phyloP scores from a whole-genome alignment of 257 asterid species.

The Paulownia fortunei region DNA sequence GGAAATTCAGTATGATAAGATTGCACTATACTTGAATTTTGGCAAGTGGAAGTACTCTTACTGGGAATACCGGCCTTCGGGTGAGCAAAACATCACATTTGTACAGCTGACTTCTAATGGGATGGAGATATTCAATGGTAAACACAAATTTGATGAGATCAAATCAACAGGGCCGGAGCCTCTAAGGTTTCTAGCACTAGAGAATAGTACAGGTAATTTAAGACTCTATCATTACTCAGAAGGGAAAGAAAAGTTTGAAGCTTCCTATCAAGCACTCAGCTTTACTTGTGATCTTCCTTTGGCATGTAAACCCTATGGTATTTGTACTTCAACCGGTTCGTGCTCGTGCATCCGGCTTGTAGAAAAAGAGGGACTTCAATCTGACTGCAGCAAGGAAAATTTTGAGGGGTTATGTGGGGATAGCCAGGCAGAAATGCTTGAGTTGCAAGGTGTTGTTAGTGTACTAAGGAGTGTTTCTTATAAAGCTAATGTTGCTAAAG shows the following conservation, averaged over 20 bases:
- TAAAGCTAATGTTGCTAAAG: conserved; percentile 44
- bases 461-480: conserved; percentile 51
- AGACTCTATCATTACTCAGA: conserved; percentile 68
- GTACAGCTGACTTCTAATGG: conserved; percentile 65
- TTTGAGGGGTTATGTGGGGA: conserved; percentile 54
- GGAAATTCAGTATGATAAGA: conserved; percentile 66
- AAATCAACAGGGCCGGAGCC: conserved; percentile 44
- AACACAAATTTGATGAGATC: conserved; percentile 51
- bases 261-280: conserved; percentile 65
- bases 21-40: conserved; percentile 60
- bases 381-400: conserved; percentile 40
- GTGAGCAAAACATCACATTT: conserved; percentile 61
- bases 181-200: conserved; percentile 62
- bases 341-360: conserved; percentile 67
- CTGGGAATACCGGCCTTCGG: conserved; percentile 67
- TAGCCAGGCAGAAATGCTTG: conserved; percentile 58
- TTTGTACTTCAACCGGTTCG: conserved; percentile 65
- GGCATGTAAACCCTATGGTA: conserved; percentile 67
- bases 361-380: conserved; percentile 28
- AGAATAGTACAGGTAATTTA: conserved; percentile 60
- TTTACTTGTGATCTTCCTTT: conserved; percentile 76
- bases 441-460: conserved; percentile 62
- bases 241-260: conserved; percentile 49
- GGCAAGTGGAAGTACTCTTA: conserved; percentile 71
- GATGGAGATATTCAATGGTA: conserved; percentile 61